Evolutionary conservation across 306 rosid species (phyloP), one percentile per base, ranked within the genome.

Genomic region (Dryas octopetala): DNA sequence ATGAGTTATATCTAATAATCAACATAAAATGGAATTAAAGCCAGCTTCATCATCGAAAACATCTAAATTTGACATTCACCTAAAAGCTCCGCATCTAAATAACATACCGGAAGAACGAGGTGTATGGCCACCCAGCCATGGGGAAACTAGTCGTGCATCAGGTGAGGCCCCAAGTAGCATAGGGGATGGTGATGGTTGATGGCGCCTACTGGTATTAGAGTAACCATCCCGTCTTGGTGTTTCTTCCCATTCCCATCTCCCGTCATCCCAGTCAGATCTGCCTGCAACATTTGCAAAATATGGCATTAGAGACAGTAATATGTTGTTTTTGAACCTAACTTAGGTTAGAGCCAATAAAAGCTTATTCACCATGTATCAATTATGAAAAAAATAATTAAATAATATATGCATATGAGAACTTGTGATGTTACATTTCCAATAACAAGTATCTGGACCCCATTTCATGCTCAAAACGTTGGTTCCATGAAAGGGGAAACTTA

Each of bases 201-300:
- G 74, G 48, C 77, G 93, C 81, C 88, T 86, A 63, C 89, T 85
- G 66, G 82, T 57, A 80, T 77, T 82, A 63, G 94, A 82, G 76
- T 78, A 79, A 66, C 83, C 74, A 58, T 95, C 97, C 79, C 90
- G 86, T 8, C 92, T 86, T 68, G 98, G 97, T 63, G 97, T 81
- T 61, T 91, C 98, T 68, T 88, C 93, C 98, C 98, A 95, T 86
- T 95, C 98, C 98, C 97, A 95, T 68, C 87, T 85, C 51, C 97
- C 96, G 71, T 87, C 89, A 76, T 90, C 98, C 98, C 98, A 95
- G 79, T 95, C 97, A 78, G 93, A 95, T 80, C 96, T 88, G 60
- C 93, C 98, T 95, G 84, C 65, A 79, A 71, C 45, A 77, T 66
- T 41, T 57, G 49, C 71, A 59, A 44, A 43, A 23, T 44, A 68